Percentiles rank a stretch among this genome's conserved stretches.
phyloP scores from a whole-genome alignment of 345 rosid species.

The Aquilaria yunnanensis region DNA sequence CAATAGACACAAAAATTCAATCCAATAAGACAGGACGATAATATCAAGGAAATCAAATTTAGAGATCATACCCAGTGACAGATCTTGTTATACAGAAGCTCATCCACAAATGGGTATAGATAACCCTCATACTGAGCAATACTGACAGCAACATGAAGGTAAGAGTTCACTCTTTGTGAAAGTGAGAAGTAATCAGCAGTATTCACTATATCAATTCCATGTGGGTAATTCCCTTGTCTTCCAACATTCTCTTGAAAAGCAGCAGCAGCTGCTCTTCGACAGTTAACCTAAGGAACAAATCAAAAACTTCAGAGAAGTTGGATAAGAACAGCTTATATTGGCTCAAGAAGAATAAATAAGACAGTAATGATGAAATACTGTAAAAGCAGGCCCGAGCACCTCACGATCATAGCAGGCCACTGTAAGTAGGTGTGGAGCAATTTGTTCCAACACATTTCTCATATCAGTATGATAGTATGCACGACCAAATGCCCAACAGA shows the following conservation, averaged over 20 bases:
- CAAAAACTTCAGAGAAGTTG: conserved; percentile 15
- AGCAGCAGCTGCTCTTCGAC: conserved; percentile 98
- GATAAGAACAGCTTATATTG: not conserved
- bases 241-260: conserved; percentile 99
- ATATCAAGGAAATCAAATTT: conserved; percentile 7
- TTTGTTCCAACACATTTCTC: conserved; percentile 76
- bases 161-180: conserved; percentile 81
- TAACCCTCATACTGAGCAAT: conserved; percentile 83
- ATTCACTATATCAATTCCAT: conserved; percentile 97
- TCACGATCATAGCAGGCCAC: conserved; percentile 95
- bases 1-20: not conserved
- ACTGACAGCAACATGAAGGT: conserved; percentile 70
- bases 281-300: conserved; percentile 62
- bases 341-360: conserved; percentile 9
- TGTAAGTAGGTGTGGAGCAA: conserved; percentile 82
- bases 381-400: conserved; percentile 32
- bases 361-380: conserved; percentile 14
- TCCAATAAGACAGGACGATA: not conserved
- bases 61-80: conserved; percentile 86
- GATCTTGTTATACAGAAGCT: conserved; percentile 70
- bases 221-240: conserved; percentile 93
- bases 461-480: conserved; percentile 83
- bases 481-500: conserved; percentile 99
- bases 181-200: conserved; percentile 96
- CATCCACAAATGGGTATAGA: conserved; percentile 86